These are phyloP conservation scores for Solanum hybrid DNA, from an alignment of 305 asterid species.

Conservation along the genomic window DNA sequence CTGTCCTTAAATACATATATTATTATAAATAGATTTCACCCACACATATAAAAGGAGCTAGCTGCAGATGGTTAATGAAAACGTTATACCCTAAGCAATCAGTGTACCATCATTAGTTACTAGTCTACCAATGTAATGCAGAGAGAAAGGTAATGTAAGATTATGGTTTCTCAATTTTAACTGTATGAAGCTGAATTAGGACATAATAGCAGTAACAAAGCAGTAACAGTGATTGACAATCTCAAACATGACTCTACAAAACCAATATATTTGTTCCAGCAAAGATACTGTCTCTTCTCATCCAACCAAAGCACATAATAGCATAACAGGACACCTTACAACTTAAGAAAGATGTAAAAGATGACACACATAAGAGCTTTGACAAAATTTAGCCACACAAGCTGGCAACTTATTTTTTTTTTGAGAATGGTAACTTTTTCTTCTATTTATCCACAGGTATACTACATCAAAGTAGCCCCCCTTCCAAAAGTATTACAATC, in stretches of 20 bases:
- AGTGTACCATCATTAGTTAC: neutral
- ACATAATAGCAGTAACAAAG: neutral
- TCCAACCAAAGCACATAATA: constrained; percentile 1
- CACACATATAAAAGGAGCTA: neutral
- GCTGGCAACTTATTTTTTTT: neutral
- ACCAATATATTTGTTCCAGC: neutral
- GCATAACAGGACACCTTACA: neutral
- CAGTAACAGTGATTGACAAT: neutral
- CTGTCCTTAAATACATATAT: neutral
- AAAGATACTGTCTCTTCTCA: neutral
- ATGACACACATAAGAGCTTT: neutral
- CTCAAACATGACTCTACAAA: neutral
- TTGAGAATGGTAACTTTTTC: neutral
- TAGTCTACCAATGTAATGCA: neutral
- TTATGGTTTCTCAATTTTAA: neutral
- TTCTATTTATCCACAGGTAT: neutral
- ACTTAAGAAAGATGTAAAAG: neutral
- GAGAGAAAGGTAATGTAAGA: neutral
- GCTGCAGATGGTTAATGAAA: neutral
- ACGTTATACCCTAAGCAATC: neutral
- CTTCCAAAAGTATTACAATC: neutral
- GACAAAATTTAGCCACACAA: neutral
- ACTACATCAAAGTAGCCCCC: neutral
- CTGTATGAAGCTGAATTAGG: neutral
- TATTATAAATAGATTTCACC: neutral